Evolutionary conservation across 2,329 filamentous ascomycete genomes (phyloP), one percentile per base, ranked within the genome.

Genomic region (Lomentospora prolificans): DNA sequence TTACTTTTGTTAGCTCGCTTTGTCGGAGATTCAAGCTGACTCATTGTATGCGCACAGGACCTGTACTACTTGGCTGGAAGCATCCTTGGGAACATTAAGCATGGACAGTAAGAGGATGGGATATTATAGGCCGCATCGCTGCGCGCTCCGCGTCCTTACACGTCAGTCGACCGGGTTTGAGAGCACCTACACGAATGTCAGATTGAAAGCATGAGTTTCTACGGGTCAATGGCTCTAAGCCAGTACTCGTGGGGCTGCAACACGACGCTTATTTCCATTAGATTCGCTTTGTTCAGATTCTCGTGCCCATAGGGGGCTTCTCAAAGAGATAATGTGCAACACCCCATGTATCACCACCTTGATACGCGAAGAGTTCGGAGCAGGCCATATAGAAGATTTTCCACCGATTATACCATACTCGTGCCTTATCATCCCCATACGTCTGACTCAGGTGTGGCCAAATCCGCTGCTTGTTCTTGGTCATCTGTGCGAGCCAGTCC

Each of bases 21-120:
- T 50, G 39, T 10, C 36, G 17, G 19, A 12, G 36, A 25, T 7
- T 28, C 54, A 36, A 57, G 59, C 58, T 33, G 58, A 56, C 14
- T 50, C 31, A 27, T 14, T 41, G 10, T 28, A 46, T 22, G 9
- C 33, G 44, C 55, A 30, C 59, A 85, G 81, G 81, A 56, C 80
- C 92, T 24, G 92, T 84, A 55, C 76, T 97, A 61, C 70, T 99
- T 65, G 94, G 94, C 70, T 90, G 84, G 87, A 96, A 90, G 77
- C 94, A 97, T 73, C 94, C 90, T 62, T 96, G 90, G 90, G 91
- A 96, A 64, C 90, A 96, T 75, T 96, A 77, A 80, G 72, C 58
- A 60, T 33, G 12, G 6, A 33, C 30, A 33, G 30, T 33, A 12
- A 12, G 30, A 33, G 12, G 12, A 12, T 33, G n/a, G n/a, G n/a